Base-by-base conservation (phyloP, 2,329 filamentous ascomycete genomes). In the Trichoderma atrobrunneum region DNA sequence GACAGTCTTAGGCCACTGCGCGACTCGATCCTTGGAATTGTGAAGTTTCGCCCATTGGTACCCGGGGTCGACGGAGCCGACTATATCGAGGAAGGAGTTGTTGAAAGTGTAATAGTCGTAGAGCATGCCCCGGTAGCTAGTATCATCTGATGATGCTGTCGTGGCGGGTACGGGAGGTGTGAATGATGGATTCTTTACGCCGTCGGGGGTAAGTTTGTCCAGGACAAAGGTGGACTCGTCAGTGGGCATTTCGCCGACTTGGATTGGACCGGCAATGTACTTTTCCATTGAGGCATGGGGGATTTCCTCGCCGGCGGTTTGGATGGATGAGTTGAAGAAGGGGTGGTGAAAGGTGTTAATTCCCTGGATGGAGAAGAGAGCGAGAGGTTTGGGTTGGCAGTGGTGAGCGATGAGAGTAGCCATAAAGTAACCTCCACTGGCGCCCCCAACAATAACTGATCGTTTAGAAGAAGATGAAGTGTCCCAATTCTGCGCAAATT, bases 401-500 rank as follows among this genome's bases (percentile, higher is more conserved):
- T 80, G 76, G 61, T 80, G 79, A 18, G 78, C 78, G 18, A 79
- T 71, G 57, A 79, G 71, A 3, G 74, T 68, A 14, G 79, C 77
- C 60, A 78, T 71, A 72, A 82, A 81, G 74, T 81, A 80, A 30
- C 80, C 80, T 80, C 79, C 80, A 59, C 80, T 82, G 5, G 78
- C 78, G 12, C 81, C 81, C 28, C 76, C 79, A 3, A 77, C 77
- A 70, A 81, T 78, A 7, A 82, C 80, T 0, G 54, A 69, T 3
- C 80, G 74, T 18, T 75, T 56, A n/a, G n/a, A 39, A 16, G 62
- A 74, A 7, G 66, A 24, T 1, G 61, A 26, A 11, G 72, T 34
- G 3, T 74, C 70, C 74, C 77, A 79, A 28, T 66, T 73, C 24
- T 70, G 74, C 2, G 80, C 78, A 66, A 81, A 82, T 0, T 73